phyloP scores from a whole-genome alignment of 2,329 filamentous ascomycete species.

The Cladosporium austrohemisphaericum region DNA sequence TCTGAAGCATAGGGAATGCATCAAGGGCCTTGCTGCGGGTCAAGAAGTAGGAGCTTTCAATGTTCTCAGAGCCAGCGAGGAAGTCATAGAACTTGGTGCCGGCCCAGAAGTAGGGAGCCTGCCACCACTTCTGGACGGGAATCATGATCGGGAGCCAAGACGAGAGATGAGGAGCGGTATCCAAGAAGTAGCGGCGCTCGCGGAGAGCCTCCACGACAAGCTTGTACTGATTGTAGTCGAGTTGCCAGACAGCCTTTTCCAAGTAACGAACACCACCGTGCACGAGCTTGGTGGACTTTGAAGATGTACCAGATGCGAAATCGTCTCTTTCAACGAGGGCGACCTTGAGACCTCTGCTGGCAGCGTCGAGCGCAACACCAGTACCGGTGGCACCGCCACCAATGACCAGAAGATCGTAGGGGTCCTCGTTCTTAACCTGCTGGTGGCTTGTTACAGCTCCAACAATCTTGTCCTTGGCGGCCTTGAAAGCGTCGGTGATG shows the following conservation, averaged over 20 bases:
- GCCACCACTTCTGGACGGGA: slow-evolving; percentile 77
- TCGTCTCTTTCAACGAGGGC: slow-evolving; percentile 79
- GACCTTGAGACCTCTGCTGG: slow-evolving; percentile 73
- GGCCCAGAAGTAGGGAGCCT: slow-evolving; percentile 74
- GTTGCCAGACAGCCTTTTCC: slow-evolving; percentile 80
- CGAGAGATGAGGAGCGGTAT: slow-evolving; percentile 78
- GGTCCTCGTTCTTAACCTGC: slow-evolving; percentile 26
- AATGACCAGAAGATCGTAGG: slow-evolving; percentile 73
- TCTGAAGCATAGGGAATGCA: slow-evolving; percentile 84
- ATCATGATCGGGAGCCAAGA: slow-evolving; percentile 80
- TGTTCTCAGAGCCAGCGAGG: slow-evolving; percentile 78
- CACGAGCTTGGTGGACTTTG: slow-evolving; percentile 83
- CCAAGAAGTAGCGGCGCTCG: slow-evolving; percentile 78
- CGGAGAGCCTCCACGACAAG: slow-evolving; percentile 78
- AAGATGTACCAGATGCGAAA: slow-evolving; percentile 76
- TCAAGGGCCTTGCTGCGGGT: slow-evolving; percentile 82
- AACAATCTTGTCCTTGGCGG: slow-evolving; percentile 44
- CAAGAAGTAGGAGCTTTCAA: slow-evolving; percentile 84
- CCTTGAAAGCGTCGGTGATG: slow-evolving; percentile 32
- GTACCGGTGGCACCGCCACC: slow-evolving; percentile 76
- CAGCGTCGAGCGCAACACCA: slow-evolving; percentile 76
- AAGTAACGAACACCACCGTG: slow-evolving; percentile 81
- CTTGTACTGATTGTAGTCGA: slow-evolving; percentile 75
- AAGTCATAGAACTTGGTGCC: slow-evolving; percentile 82
- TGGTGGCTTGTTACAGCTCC: slow-evolving; percentile 32